Evolutionary conservation across 805 yeast genomes (phyloP), one percentile per base, ranked within the genome.

Genomic region (Spathaspora passalidarum): DNA sequence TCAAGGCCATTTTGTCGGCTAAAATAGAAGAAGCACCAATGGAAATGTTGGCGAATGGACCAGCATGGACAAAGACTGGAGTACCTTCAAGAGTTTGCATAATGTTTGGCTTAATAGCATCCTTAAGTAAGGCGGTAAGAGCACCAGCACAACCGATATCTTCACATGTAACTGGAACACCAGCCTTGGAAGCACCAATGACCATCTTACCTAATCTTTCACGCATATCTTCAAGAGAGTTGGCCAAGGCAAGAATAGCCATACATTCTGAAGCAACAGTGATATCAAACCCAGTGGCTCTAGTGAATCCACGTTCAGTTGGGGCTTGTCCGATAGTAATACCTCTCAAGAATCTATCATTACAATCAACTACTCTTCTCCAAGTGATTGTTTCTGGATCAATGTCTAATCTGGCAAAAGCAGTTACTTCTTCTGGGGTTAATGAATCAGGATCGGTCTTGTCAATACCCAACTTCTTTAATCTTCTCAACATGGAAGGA

Each of bases 71-170:
- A 57, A 86, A 79, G 16, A 86, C 95, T 20, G 95, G 95, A 19
- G 94, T 85, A 55, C 94, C 94, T 69, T 86, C 95, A 60, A 86
- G 76, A 29, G 94, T 84, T 73, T 86, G 95, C 95, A 86, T 86
- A 62, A 86, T 72, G 59, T 86, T 86, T 52, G 95, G 95, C 63
- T 86, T 86, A 55, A 86, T 79, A 14, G 92, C 89, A 63, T 86
- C 95, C 64, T 84, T 86, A 59, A 86, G 72, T 56, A 86, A 69
- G 2, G 92, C 94, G 49, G 92, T 82, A 63, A 86, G 77, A 21
- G 95, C 92, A 63, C 95, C 95, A 17, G 91, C 91, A 69, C 87
- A 82, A 35, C 94, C 89, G 55, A 86, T 79, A 60, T 86, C 95
- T 68, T 86, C 92, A 62, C 88, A 83, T 19, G 95, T 86, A 54